These are phyloP conservation scores for Linnemannia hyalina DNA, from an alignment of 192 early-diverging fungal species.

Conservation along the genomic window DNA sequence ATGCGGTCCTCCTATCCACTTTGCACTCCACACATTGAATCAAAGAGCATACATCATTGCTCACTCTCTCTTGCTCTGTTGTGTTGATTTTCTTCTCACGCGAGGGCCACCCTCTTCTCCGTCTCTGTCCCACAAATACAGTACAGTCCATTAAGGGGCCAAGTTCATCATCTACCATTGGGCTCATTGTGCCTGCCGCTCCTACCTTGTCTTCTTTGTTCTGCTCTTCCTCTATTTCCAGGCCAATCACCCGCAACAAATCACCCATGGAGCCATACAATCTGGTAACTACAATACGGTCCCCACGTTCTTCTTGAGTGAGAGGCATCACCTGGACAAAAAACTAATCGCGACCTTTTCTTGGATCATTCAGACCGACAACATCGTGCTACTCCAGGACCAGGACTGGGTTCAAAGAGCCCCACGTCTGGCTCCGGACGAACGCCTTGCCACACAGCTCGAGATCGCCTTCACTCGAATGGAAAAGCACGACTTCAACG, in stretches of 20 bases:
- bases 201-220: too few relatives aligned
- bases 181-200: too few relatives aligned
- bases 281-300: background rate
- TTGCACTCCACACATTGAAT: background rate
- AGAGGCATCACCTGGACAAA: background rate
- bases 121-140: background rate
- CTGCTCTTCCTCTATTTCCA: too few relatives aligned
- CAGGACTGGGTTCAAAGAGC: background rate
- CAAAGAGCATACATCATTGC: background rate
- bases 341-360: background rate
- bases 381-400: background rate
- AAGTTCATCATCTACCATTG: too few relatives aligned
- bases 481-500: background rate
- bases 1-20: background rate
- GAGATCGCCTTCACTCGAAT: background rate
- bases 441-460: background rate
- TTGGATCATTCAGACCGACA: background rate
- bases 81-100: background rate
- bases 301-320: background rate
- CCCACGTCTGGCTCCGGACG: background rate
- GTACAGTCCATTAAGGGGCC: too few relatives aligned
- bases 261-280: background rate
- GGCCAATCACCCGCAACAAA: too few relatives aligned
- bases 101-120: background rate
- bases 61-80: background rate